Base-by-base conservation (phyloP, 331 rosid genomes). In the Acacia pycnantha region DNA sequence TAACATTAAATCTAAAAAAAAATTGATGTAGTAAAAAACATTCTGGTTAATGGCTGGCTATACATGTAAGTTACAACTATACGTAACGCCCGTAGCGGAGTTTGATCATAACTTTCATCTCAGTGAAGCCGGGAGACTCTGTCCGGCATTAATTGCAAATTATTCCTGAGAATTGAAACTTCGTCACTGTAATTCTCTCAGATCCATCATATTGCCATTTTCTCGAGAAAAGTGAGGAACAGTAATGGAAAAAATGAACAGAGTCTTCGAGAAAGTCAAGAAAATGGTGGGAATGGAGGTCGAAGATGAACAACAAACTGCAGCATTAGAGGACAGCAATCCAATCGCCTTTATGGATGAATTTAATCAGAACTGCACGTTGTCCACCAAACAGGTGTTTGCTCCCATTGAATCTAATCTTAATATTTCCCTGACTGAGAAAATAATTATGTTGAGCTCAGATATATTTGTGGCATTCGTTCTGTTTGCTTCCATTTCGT, bases 271-370 rank as follows among this genome's bases (percentile, higher is more conserved):
- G 85, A 95, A 90, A 84, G 83, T 88, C 88, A 93, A 92, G 92
- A 90, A 86, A 82, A 88, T 93, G 85, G 98, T 93, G 21, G 98
- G 98, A 68, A 85, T 93, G 89, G 98, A 95, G 48, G 90, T 84
- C 53, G 92, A 90, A n/a, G 97, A 84, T 70, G 90, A 89, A 48
- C 85, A 78, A 73, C 82, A 70, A 76, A 87, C 89, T 22, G 51
- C 94, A 0, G 84, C 91, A 31, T 78, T 88, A 29, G 83, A 82
- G 18, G 84, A 88, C n/a, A 53, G 68, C 59, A 74, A n/a, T 61
- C 84, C 91, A 18, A 89, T 86, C 82, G 86, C 93, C 4, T 88
- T 93, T 80, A 85, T 93, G 88, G 95, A 95, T 14, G 98, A 95
- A 24, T 92, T 95, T 88, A 91, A 91, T 67, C 94, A 97, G 77